phyloP scores from a whole-genome alignment of 2,329 filamentous ascomycete species.

The Dactylella cylindrospora region DNA sequence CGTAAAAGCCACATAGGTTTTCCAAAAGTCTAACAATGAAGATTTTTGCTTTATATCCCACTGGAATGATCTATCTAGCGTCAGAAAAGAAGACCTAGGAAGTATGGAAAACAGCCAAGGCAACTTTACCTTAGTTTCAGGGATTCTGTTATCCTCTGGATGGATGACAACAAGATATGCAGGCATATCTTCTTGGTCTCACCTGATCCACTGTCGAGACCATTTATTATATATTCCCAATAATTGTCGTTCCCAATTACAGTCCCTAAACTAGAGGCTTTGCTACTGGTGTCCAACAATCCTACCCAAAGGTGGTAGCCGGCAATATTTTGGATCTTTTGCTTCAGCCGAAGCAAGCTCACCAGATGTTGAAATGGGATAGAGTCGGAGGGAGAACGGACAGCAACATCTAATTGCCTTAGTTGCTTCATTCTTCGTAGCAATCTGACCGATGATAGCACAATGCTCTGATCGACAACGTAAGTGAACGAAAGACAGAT shows the following conservation, averaged over 20 bases:
- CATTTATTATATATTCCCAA: constrained; percentile 42
- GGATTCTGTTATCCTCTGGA: constrained; percentile 25
- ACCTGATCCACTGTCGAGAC: constrained; percentile 45
- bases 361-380: constrained; percentile 29
- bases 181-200: constrained; percentile 48
- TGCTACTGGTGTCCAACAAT: constrained; percentile 21
- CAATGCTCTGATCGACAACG: constrained; percentile 21
- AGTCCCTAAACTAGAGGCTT: constrained; percentile 14
- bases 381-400: too few species aligned
- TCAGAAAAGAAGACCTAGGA: neutral
- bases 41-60: constrained; percentile 18
- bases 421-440: constrained; percentile 25
- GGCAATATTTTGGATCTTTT: constrained; percentile 32
- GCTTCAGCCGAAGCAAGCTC: constrained; percentile 14
- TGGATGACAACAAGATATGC: constrained; percentile 46
- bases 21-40: constrained; percentile 39
- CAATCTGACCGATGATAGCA: constrained; percentile 27
- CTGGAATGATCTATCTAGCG: constrained; percentile 16
- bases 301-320: constrained; percentile 40
- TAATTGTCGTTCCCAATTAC: constrained; percentile 27
- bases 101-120: constrained; percentile 14
- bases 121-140: constrained; percentile 20
- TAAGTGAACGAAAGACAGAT: constrained; percentile 30
- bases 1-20: constrained; percentile 48
- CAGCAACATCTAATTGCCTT: too few species aligned